Evolutionary conservation across 768 basidiomycete species (phyloP).

Genomic region (Panellus pusillus): DNA sequence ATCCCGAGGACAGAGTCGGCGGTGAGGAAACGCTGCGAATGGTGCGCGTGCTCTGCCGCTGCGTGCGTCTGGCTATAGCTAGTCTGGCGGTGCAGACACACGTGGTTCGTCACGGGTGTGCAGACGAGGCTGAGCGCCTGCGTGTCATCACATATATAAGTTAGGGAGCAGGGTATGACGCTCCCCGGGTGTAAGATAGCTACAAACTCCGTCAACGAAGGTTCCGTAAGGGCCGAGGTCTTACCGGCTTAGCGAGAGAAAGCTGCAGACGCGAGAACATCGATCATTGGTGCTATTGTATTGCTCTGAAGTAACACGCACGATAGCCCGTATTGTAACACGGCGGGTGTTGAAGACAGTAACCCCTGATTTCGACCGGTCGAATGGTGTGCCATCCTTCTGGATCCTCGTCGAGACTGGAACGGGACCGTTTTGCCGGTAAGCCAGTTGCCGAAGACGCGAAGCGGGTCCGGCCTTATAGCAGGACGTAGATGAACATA

Average conservation of each 20-base stretch:
- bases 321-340: constrained; percentile 30
- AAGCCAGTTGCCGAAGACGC: constrained; percentile 34
- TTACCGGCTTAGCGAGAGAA: constrained; percentile 38
- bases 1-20: constrained; percentile 15
- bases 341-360: constrained; percentile 23
- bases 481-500: constrained; percentile 34
- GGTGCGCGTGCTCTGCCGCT: constrained; percentile 3
- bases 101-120: constrained; percentile 12
- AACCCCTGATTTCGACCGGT: constrained; percentile 22
- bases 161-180: constrained; percentile 18
- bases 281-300: no score
- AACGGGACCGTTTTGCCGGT: constrained; percentile 28
- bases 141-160: constrained; percentile 10
- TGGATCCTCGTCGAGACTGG: constrained; percentile 34
- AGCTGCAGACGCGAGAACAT: constrained; percentile 22
- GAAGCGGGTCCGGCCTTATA: constrained; percentile 31
- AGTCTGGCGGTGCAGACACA: constrained; percentile 15
- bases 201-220: not conserved
- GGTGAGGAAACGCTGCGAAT: not conserved
- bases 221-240: not conserved
- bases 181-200: constrained; percentile 22
- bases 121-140: constrained; percentile 20
- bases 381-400: constrained; percentile 34
- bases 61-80: not conserved
- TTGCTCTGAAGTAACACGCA: constrained; percentile 16